Evolutionary conservation across 1,139 yeast genomes (phyloP).

Genomic region (Blastobotrys serpentis): DNA sequence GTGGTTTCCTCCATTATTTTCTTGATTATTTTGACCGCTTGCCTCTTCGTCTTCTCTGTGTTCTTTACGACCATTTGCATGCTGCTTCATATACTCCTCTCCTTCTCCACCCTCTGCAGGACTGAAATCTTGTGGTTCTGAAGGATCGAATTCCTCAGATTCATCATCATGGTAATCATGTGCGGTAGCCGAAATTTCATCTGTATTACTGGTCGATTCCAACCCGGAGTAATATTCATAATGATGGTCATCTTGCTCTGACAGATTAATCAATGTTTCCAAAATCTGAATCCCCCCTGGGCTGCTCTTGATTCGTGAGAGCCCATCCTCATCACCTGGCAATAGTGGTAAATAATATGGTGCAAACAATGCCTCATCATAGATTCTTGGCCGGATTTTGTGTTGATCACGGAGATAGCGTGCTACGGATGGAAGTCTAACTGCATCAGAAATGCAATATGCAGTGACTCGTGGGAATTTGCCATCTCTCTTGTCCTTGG

Average conservation of each 20-base stretch:
- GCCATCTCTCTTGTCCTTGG: slow-evolving; percentile 64
- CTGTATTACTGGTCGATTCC: slow-evolving; percentile 21
- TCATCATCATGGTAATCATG: slow-evolving; percentile 36
- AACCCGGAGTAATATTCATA: slow-evolving; percentile 86
- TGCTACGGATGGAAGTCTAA: slow-evolving; percentile 62
- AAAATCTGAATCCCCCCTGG: slow-evolving; percentile 65
- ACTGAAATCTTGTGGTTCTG: slow-evolving; percentile 65
- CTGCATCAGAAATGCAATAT: slow-evolving; percentile 80
- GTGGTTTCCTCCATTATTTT: too few species aligned
- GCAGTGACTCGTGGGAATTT: slow-evolving; percentile 86
- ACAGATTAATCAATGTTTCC: slow-evolving; percentile 75
- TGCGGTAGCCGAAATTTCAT: slow-evolving; percentile 27
- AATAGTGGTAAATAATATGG: slow-evolving; percentile 85
- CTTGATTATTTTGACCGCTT: slow-evolving; percentile 25
- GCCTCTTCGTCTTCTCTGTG: slow-evolving; percentile 8
- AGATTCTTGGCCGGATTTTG: slow-evolving; percentile 78
- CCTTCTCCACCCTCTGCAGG: slow-evolving; percentile 27
- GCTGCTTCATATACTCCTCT: slow-evolving; percentile 9
- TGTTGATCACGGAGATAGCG: slow-evolving; percentile 67
- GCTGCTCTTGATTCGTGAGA: slow-evolving; percentile 77
- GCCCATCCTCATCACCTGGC: slow-evolving; percentile 80
- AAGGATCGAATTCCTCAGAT: slow-evolving; percentile 53
- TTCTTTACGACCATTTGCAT: slow-evolving; percentile 5
- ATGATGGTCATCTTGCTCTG: slow-evolving; percentile 86
- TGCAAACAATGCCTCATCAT: slow-evolving; percentile 88